Evolutionary conservation across 441 rosid species (phyloP).

Genomic region (Mallotus japonicus): DNA sequence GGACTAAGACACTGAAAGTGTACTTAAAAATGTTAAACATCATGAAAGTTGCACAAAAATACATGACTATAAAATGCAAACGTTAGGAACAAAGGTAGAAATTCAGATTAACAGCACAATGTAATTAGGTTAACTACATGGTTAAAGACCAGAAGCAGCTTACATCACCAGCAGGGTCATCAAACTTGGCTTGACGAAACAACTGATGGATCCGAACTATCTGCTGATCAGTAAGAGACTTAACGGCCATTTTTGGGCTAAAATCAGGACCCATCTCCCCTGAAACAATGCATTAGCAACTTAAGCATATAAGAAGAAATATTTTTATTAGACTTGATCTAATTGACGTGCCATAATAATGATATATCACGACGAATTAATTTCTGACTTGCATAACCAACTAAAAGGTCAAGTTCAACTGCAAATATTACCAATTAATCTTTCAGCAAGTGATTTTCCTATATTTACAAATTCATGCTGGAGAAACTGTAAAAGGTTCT

Average conservation of each 20-base stretch:
- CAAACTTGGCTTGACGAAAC: conserved; percentile 98
- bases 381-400: conserved; percentile 12
- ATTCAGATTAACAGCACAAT: not conserved
- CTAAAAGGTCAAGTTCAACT: conserved; percentile 5
- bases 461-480: conserved; percentile 96
- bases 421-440: conserved; percentile 69
- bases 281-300: conserved; percentile 29
- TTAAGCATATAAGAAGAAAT: conserved; percentile 16
- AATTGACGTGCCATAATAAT: not conserved
- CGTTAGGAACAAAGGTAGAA: not conserved
- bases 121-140: conserved; percentile 7
- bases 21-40: conserved; percentile 5
- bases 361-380: conserved; percentile 2
- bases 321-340: not conserved
- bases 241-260: conserved; percentile 73
- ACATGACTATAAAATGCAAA: not conserved
- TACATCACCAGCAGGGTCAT: conserved; percentile 96
- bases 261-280: conserved; percentile 98
- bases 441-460: conserved; percentile 70
- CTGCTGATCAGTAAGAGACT: conserved; percentile 83
- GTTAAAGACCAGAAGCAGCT: conserved; percentile 31
- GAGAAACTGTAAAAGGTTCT: conserved; percentile 80
- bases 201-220: conserved; percentile 96
- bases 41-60: not conserved
- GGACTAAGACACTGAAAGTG: conserved; percentile 90